These are phyloP conservation scores for Magnolia changhungtana DNA, from an alignment of 164 flowering plant genomes.

Conservation along the genomic window DNA sequence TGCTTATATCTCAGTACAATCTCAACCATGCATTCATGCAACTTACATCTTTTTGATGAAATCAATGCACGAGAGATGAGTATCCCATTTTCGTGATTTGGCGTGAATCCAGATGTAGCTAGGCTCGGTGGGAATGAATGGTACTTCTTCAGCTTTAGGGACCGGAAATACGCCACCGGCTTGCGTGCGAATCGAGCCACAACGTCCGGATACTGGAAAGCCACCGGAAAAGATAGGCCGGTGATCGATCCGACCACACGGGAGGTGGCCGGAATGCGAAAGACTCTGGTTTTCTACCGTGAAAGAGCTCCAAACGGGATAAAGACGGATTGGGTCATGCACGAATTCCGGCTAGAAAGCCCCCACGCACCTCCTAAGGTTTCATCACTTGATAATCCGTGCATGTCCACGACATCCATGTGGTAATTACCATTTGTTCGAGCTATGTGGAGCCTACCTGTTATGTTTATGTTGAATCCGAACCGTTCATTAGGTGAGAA, in stretches of 20 bases:
- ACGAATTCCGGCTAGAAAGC: conserved; percentile 76
- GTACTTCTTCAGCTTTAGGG: conserved; percentile 93
- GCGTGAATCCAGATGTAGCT: conserved; percentile 47
- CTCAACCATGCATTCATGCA: too few species aligned
- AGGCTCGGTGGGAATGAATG: conserved; percentile 72
- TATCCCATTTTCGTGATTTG: too few species aligned
- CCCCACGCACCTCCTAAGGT: conserved; percentile 73
- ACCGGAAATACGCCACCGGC: conserved; percentile 78
- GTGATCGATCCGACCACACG: conserved; percentile 45
- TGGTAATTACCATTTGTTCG: too few species aligned
- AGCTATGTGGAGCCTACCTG: too few species aligned
- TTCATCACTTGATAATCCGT: neutral
- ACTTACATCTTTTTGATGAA: too few species aligned
- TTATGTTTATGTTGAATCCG: too few species aligned
- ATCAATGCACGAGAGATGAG: too few species aligned
- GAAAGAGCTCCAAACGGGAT: conserved; percentile 77
- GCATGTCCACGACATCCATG: too few species aligned
- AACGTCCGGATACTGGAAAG: conserved; percentile 75
- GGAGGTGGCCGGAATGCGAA: conserved; percentile 67
- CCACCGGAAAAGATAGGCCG: conserved; percentile 75
- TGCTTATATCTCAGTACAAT: too few species aligned
- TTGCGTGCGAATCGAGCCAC: conserved; percentile 72
- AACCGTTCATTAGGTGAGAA: too few species aligned
- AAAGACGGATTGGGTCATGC: conserved; percentile 92
- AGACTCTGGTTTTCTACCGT: conserved; percentile 71